Evolutionary conservation across 768 basidiomycete genomes (phyloP).

Genomic region (Pulveroboletus sp.): DNA sequence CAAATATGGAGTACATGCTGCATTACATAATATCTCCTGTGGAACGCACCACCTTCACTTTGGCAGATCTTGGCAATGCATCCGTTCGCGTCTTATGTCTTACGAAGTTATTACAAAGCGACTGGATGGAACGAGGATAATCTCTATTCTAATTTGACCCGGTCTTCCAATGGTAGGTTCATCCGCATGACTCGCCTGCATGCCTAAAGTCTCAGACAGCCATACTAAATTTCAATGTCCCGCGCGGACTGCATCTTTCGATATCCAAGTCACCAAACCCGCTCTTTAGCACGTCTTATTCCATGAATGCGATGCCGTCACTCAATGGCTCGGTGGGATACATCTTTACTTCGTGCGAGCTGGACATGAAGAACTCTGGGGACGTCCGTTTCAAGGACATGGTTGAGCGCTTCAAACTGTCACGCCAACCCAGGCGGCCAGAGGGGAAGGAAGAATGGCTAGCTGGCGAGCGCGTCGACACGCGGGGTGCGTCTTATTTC

Average conservation of each 20-base stretch:
- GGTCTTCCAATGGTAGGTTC: constrained; percentile 75
- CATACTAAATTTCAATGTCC: constrained; percentile 88
- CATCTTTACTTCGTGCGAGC: constrained; percentile 84
- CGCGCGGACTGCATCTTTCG: constrained; percentile 72
- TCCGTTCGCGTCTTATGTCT: constrained; percentile 82
- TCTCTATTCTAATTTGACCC: constrained; percentile 83
- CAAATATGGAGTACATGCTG: background rate
- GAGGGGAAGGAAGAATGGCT: constrained; percentile 78
- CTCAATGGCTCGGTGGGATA: constrained; percentile 91
- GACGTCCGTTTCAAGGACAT: constrained; percentile 83
- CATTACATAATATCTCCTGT: constrained; percentile 15
- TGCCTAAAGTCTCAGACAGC: constrained; percentile 42
- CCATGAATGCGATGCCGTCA: constrained; percentile 90
- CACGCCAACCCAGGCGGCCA: constrained; percentile 75
- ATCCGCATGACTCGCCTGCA: constrained; percentile 7
- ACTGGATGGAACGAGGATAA: constrained; percentile 99
- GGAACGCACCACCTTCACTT: background rate
- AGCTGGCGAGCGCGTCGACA: constrained; percentile 73
- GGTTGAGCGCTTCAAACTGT: constrained; percentile 83
- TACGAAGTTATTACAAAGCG: constrained; percentile 85
- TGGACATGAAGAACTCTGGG: constrained; percentile 66
- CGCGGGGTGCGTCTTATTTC: constrained; percentile 53
- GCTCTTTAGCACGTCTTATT: constrained; percentile 85
- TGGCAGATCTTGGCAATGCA: constrained; percentile 49
- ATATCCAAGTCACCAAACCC: constrained; percentile 87